Base-by-base conservation (phyloP, 2,329 filamentous ascomycete genomes). In the Coleophoma eucalyptorum region DNA sequence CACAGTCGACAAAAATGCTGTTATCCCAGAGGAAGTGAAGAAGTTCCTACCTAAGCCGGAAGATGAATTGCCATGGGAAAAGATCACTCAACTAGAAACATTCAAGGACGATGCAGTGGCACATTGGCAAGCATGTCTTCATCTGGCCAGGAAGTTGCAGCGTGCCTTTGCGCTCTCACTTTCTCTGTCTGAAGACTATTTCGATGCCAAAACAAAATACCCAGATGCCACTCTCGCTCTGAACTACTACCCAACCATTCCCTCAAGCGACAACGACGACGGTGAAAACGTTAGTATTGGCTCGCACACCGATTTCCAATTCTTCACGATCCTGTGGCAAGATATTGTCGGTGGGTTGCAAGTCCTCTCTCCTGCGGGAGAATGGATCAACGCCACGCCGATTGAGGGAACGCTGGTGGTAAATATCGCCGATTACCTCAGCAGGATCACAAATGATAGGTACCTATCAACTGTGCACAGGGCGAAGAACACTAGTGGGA, bases 391-490 rank as follows among this genome's bases (percentile, higher is more conserved):
- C 0, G 73, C 71, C n/a, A 69, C 69, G 1, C 72, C 71, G 42
- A 61, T 75, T 5, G 64, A 65, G 1, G 67, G 65, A 6, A 70
- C 67, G 0, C 65, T 76, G 12, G 70, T 76, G 0, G 70, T 75
- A 19, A 76, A 76, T 53, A 70, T 76, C 35, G 73, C 71, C 5
- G 72, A 76, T 54, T 62, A 87, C 0, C 76, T 94, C 56, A 89
- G 93, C 72, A 89, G 89, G 5, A 71, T 93, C 58, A 94, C 90
- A 19, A 81, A 81, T 53, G 89, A 89, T 40, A 87, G 91, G 3
- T 93, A 89, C 66, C 81, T 85, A 51, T 81, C 83, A 55, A 94
- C 89, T 2, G 92, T 89, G 38, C 89, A 94, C 67, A 80, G 89
- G 13, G 90, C 93, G 46, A 75, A 92, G 20, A 87, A 82, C 21